Evolutionary conservation across 2,329 filamentous ascomycete species (phyloP).

Genomic region (Helotiales sp.): DNA sequence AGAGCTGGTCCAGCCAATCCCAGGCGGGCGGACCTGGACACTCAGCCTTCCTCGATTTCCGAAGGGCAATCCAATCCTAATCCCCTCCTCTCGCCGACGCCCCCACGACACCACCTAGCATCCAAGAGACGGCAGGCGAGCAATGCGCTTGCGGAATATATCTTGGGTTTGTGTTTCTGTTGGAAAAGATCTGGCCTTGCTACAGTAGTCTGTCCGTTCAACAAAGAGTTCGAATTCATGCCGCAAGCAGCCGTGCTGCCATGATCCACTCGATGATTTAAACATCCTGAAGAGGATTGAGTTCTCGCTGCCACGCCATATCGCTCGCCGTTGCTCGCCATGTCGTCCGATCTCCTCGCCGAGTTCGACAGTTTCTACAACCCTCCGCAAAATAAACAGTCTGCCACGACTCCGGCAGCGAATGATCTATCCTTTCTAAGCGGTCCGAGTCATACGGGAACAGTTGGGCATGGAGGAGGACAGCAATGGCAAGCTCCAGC

Average conservation of each 20-base stretch:
- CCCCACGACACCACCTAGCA: background rate
- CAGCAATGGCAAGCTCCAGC: conserved; percentile 31
- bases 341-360: conserved; percentile 71
- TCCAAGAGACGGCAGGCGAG: background rate
- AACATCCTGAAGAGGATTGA: background rate
- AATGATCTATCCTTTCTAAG: conserved; percentile 36
- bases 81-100: background rate
- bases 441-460: conserved; percentile 12
- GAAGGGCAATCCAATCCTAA: background rate
- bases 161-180: background rate
- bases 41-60: conserved; percentile 20
- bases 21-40: background rate
- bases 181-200: background rate
- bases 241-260: conserved; percentile 6
- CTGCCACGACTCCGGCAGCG: conserved; percentile 29
- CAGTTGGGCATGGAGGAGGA: conserved; percentile 12
- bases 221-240: background rate
- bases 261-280: conserved; percentile 5
- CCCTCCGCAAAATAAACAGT: conserved; percentile 42
- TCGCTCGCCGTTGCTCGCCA: conserved; percentile 39
- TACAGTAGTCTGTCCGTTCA: background rate
- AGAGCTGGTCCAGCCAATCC: background rate
- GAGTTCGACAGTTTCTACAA: conserved; percentile 60
- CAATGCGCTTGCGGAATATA: background rate
- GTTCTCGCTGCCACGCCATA: background rate